phyloP scores from a whole-genome alignment of 2,329 filamentous ascomycete species.

The Septoria linicola region DNA sequence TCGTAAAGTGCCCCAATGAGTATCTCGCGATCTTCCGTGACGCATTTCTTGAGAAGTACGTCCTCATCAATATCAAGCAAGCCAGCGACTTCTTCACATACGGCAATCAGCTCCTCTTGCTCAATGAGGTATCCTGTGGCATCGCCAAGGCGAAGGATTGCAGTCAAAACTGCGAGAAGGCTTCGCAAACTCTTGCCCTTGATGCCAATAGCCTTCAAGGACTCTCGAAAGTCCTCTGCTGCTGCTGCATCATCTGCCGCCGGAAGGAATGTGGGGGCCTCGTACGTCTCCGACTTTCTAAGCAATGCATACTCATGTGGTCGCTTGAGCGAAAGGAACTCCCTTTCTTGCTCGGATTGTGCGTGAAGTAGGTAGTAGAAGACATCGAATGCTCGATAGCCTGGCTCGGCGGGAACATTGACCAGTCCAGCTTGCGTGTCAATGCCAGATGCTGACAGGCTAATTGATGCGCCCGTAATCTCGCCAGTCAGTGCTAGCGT shows the following conservation, averaged over 20 bases:
- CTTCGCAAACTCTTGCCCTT: conserved; percentile 80
- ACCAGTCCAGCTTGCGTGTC: conserved; percentile 79
- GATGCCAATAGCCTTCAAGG: conserved; percentile 88
- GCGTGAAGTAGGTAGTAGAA: conserved; percentile 97
- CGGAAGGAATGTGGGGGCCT: conserved; percentile 81
- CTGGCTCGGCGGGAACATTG: conserved; percentile 72
- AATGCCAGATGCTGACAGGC: conserved; percentile 82
- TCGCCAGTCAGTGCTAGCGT: conserved; percentile 79
- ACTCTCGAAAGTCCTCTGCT: conserved; percentile 86
- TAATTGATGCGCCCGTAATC: conserved; percentile 70
- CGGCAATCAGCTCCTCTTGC: conserved; percentile 76
- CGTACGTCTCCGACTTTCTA: conserved; percentile 79
- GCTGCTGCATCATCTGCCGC: conserved; percentile 89
- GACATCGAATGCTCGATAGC: conserved; percentile 91
- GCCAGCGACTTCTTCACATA: conserved; percentile 85
- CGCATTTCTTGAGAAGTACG: conserved; percentile 72
- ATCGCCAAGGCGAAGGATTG: conserved; percentile 86
- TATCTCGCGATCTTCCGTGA: conserved; percentile 78
- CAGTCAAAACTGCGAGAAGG: conserved; percentile 81
- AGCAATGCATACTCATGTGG: conserved; percentile 76
- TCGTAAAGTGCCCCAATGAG: conserved; percentile 89
- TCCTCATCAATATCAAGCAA: conserved; percentile 86
- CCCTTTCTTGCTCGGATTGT: conserved; percentile 74
- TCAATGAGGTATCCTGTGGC: conserved; percentile 82
- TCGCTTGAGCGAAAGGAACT: conserved; percentile 78